These are phyloP conservation scores for Ophiosphaerella herpotricha DNA, from an alignment of 2,329 filamentous ascomycete species.

Conservation along the genomic window DNA sequence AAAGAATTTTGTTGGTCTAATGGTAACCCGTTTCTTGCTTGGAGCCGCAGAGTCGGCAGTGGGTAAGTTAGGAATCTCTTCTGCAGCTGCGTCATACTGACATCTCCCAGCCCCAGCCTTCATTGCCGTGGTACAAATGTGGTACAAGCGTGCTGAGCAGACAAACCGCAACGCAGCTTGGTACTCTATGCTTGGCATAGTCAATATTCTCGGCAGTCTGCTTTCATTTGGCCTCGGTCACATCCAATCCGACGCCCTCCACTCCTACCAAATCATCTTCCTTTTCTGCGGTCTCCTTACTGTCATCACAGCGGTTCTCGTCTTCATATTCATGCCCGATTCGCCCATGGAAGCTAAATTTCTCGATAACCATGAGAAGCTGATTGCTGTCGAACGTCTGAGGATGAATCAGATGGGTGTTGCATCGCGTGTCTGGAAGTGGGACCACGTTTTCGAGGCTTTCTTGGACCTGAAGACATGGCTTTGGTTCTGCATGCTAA, in stretches of 20 bases:
- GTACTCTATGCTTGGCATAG: constrained; percentile 66
- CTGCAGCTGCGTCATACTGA: constrained; percentile 2
- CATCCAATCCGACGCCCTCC: constrained; percentile 54
- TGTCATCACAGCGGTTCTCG: constrained; percentile 55
- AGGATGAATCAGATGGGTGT: constrained; percentile 50
- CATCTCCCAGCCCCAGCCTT: constrained; percentile 35
- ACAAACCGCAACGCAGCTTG: constrained; percentile 61
- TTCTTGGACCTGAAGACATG: constrained; percentile 64
- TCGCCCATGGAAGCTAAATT: constrained; percentile 65
- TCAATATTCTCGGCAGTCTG: constrained; percentile 60
- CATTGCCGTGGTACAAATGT: constrained; percentile 53
- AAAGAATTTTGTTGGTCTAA: constrained; percentile 62
- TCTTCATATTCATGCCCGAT: constrained; percentile 65
- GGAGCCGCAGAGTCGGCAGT: constrained; percentile 70
- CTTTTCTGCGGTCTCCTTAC: constrained; percentile 51
- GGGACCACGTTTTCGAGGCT: constrained; percentile 60
- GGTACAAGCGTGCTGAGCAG: constrained; percentile 65
- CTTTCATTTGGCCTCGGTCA: constrained; percentile 64
- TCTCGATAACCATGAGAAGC: constrained; percentile 59
- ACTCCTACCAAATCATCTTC: constrained; percentile 45
- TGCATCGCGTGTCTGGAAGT: constrained; percentile 54
- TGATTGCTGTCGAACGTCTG: constrained; percentile 62
- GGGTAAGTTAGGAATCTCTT: constrained; percentile 21
- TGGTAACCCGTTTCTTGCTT: constrained; percentile 67
- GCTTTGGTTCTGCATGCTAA: constrained; percentile 57